phyloP scores from a whole-genome alignment of 1,284 basidiomycete species.

The Ganoderma resinaceum region DNA sequence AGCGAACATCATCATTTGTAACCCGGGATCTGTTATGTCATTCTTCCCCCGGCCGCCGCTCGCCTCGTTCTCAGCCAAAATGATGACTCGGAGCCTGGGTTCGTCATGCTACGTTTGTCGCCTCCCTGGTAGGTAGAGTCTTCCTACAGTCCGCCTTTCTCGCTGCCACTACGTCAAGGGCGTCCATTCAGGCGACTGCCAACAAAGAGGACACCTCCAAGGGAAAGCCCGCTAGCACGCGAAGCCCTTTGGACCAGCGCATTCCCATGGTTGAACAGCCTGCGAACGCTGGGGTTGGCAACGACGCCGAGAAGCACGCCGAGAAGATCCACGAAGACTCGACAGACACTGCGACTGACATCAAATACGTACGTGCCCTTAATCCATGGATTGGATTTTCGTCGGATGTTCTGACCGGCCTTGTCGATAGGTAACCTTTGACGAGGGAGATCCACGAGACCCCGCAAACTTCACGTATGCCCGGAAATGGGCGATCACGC shows the following conservation, averaged over 20 bases:
- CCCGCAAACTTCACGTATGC: slow-evolving; percentile 55
- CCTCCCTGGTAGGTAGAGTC: neutral
- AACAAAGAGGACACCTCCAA: slow-evolving; percentile 32
- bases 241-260: slow-evolving; percentile 38
- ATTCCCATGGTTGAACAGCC: slow-evolving; percentile 26
- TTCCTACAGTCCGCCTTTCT: slow-evolving; percentile 6
- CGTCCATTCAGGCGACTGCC: slow-evolving; percentile 18
- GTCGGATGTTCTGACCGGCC: neutral
- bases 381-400: neutral
- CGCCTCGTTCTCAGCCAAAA: neutral
- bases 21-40: neutral
- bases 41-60: neutral
- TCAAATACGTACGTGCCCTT: slow-evolving; percentile 31
- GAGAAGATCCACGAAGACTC: slow-evolving; percentile 15
- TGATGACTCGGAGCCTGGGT: neutral
- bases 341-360: slow-evolving; percentile 18
- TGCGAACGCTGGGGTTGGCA: neutral
- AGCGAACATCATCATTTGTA: neutral
- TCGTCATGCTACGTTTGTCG: neutral
- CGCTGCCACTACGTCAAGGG: slow-evolving; percentile 12
- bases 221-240: slow-evolving; percentile 29
- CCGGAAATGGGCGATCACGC: slow-evolving; percentile 61
- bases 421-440: slow-evolving; percentile 58
- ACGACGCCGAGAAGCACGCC: slow-evolving; percentile 27
- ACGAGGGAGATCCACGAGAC: slow-evolving; percentile 52